Evolutionary conservation across 2,329 filamentous ascomycete species (phyloP).

Genomic region (Cadophora sp.): DNA sequence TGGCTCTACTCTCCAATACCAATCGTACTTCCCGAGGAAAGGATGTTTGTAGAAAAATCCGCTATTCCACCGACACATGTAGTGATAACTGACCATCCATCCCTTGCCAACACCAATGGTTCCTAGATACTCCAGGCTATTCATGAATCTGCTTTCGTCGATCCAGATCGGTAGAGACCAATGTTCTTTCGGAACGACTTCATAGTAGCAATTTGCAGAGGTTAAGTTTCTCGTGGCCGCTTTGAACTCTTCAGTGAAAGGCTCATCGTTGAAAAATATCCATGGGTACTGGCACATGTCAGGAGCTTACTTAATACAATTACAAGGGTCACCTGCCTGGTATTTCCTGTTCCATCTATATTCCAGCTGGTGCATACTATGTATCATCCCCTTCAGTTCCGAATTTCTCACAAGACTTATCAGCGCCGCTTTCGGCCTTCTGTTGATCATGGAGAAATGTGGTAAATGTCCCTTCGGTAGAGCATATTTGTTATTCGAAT

Average conservation of each 20-base stretch:
- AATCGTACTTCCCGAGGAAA: conserved; percentile 66
- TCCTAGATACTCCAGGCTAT: conserved; percentile 90
- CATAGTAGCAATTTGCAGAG: conserved; percentile 73
- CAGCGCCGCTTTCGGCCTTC: conserved; percentile 51
- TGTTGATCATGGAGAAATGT: neutral
- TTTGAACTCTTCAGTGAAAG: conserved; percentile 81
- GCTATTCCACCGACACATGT: conserved; percentile 97
- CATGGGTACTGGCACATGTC: conserved; percentile 70
- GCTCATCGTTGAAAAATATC: conserved; percentile 85
- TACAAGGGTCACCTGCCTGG: conserved; percentile 23
- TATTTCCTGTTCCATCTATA: conserved; percentile 77
- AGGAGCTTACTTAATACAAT: neutral
- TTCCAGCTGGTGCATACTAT: conserved; percentile 76
- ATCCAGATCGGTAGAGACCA: conserved; percentile 97
- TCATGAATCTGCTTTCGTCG: conserved; percentile 87
- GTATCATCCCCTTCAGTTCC: conserved; percentile 70
- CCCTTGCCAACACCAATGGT: conserved; percentile 96
- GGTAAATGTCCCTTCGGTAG: conserved; percentile 28
- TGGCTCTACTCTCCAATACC: conserved; percentile 67
- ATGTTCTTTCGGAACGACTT: conserved; percentile 81
- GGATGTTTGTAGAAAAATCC: conserved; percentile 83
- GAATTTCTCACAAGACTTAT: conserved; percentile 76
- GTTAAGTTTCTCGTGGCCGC: conserved; percentile 70
- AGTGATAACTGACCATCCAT: conserved; percentile 92
- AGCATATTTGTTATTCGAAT: conserved; percentile 44